Evolutionary conservation across 345 rosid species (phyloP).

Genomic region (Aquilaria sinensis): DNA sequence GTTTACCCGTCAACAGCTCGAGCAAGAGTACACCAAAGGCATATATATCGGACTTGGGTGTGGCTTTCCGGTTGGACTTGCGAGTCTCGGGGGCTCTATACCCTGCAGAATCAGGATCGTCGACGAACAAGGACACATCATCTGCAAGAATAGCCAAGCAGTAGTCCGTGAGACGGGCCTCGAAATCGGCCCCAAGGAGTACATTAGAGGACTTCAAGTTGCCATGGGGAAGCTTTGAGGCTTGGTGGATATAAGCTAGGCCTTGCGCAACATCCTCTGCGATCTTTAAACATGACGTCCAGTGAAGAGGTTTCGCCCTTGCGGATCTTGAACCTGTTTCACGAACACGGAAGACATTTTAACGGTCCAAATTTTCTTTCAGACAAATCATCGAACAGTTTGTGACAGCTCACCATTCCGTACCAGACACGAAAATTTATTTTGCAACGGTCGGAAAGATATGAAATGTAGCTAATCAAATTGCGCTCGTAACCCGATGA

Average conservation of each 20-base stretch:
- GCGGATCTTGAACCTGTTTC: constrained; percentile 75
- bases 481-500: too few relatives aligned
- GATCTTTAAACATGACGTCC: constrained; percentile 96
- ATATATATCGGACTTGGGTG: constrained; percentile 75
- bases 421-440: too few relatives aligned
- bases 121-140: constrained; percentile 35
- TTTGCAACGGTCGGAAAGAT: too few relatives aligned
- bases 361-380: too few relatives aligned
- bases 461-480: too few relatives aligned
- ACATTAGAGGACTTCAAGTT: constrained; percentile 84
- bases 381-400: too few relatives aligned
- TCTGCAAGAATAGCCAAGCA: constrained; percentile 67
- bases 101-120: constrained; percentile 62
- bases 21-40: constrained; percentile 74
- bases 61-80: constrained; percentile 46
- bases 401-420: too few relatives aligned
- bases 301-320: constrained; percentile 85
- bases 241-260: constrained; percentile 83
- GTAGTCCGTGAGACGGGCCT: constrained; percentile 87
- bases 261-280: constrained; percentile 97
- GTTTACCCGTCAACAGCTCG: constrained; percentile 82
- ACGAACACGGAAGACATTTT: background rate
- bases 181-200: constrained; percentile 86
- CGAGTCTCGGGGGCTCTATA: constrained; percentile 82
- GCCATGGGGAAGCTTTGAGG: constrained; percentile 73